Percentiles rank a stretch among this genome's conserved stretches.
Evolutionary conservation across 768 basidiomycete species (phyloP).

Genomic region (Stropharia rugosoannulata): DNA sequence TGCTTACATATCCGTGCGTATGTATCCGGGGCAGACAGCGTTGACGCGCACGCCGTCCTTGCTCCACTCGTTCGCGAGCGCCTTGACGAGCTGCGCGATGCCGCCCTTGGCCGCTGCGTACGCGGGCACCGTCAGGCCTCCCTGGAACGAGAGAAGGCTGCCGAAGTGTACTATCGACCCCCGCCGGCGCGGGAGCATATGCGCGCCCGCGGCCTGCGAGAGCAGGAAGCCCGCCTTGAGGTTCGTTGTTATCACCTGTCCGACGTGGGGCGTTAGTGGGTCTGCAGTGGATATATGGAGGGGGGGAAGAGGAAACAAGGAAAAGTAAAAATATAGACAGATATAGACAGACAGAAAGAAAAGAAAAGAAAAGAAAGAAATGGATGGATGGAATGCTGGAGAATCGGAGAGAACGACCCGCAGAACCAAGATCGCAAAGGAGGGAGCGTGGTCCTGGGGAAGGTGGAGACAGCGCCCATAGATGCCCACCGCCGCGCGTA

Average conservation of each 20-base stretch:
- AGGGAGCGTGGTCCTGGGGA: too few species aligned
- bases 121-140: slow-evolving; percentile 78
- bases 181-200: slow-evolving; percentile 73
- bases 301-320: background rate
- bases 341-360: too few species aligned
- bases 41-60: slow-evolving; percentile 87
- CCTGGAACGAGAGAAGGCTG: slow-evolving; percentile 60
- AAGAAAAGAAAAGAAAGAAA: background rate
- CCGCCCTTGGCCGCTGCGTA: slow-evolving; percentile 93
- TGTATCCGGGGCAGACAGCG: slow-evolving; percentile 85
- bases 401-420: too few species aligned
- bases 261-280: background rate
- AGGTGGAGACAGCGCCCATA: too few species aligned
- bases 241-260: slow-evolving; percentile 86
- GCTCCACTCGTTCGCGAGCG: slow-evolving; percentile 93
- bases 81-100: slow-evolving; percentile 82
- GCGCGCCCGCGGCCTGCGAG: slow-evolving; percentile 81
- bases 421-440: too few species aligned
- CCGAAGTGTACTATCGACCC: slow-evolving; percentile 79
- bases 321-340: too few species aligned
- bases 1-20: slow-evolving; percentile 82
- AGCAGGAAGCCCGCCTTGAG: slow-evolving; percentile 87
- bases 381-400: background rate
- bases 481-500: too few species aligned
- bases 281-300: background rate